Evolutionary conservation across 1,284 basidiomycete species (phyloP).

Genomic region (Ganoderma meredithae): DNA sequence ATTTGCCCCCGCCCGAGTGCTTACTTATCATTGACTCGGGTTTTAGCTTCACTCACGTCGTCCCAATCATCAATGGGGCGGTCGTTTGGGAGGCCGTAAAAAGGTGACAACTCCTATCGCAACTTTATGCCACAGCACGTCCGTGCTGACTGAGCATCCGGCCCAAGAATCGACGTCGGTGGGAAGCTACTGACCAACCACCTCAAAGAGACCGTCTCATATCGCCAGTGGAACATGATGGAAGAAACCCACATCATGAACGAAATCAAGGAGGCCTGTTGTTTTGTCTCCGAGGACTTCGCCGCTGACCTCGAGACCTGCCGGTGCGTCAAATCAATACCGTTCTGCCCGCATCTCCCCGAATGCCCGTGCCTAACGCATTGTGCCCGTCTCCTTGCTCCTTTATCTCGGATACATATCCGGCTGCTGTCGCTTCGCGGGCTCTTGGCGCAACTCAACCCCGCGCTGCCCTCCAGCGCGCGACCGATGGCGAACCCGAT

Average conservation of each 20-base stretch:
- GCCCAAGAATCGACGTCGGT: constrained; percentile 85
- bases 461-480: constrained; percentile 42
- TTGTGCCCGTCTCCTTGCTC: not conserved
- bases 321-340: constrained; percentile 61
- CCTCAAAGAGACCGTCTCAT: constrained; percentile 92
- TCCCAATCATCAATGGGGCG: constrained; percentile 83
- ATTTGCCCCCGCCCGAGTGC: constrained; percentile 73
- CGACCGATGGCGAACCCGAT: constrained; percentile 69
- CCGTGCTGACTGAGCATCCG: constrained; percentile 13
- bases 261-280: constrained; percentile 87
- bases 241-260: constrained; percentile 95
- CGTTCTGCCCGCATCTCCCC: constrained; percentile 18
- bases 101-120: constrained; percentile 56
- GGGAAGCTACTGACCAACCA: constrained; percentile 96
- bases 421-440: constrained; percentile 6
- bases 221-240: constrained; percentile 98
- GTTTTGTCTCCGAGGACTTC: constrained; percentile 86
- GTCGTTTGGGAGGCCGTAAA: constrained; percentile 84
- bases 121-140: constrained; percentile 8
- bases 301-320: constrained; percentile 78
- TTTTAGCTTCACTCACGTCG: constrained; percentile 91
- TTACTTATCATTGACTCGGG: constrained; percentile 88
- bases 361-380: constrained; percentile 13
- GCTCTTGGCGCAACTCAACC: not conserved
- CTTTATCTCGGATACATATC: constrained; percentile 11